These are phyloP conservation scores for Botrytis deweyae DNA, from an alignment of 2,329 filamentous ascomycete species.

Conservation along the genomic window DNA sequence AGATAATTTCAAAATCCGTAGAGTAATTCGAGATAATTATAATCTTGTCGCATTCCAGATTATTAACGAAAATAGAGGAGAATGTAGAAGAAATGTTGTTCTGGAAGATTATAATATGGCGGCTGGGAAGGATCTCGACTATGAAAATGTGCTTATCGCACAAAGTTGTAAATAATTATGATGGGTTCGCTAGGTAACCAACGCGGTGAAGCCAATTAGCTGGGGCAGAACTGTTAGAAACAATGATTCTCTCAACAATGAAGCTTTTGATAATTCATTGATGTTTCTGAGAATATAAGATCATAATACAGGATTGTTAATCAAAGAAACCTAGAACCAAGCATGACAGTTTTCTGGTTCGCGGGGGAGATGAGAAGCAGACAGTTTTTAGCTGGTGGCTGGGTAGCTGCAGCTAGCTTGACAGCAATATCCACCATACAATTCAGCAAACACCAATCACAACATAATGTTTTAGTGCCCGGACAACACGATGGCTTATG, in stretches of 20 bases:
- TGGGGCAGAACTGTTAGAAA: not conserved
- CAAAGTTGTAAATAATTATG: slow-evolving; percentile 17
- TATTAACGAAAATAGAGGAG: not conserved
- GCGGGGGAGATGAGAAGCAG: slow-evolving; percentile 20
- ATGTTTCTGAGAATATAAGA: not conserved
- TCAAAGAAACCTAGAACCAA: slow-evolving; percentile 6
- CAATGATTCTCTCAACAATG: not conserved
- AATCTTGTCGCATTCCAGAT: not conserved
- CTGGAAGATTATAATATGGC: slow-evolving; percentile 9
- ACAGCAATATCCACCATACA: slow-evolving; percentile 10
- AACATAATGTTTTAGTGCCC: not conserved
- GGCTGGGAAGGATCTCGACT: not conserved
- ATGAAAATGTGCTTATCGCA: slow-evolving; percentile 17
- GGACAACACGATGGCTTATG: slow-evolving; percentile 3
- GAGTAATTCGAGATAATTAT: not conserved
- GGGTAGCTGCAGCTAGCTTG: slow-evolving; percentile 19
- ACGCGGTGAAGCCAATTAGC: not conserved
- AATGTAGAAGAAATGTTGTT: not conserved
- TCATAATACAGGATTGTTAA: not conserved
- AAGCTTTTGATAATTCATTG: slow-evolving; percentile 18
- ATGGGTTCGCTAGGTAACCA: slow-evolving; percentile 20
- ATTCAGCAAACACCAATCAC: slow-evolving; percentile 8
- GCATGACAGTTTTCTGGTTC: slow-evolving; percentile 18
- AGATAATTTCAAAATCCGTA: slow-evolving; percentile 6
- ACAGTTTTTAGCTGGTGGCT: slow-evolving; percentile 17